Conservation (phyloP, 1,284 basidiomycete species). For the Ceratobasidium sp. region DNA sequence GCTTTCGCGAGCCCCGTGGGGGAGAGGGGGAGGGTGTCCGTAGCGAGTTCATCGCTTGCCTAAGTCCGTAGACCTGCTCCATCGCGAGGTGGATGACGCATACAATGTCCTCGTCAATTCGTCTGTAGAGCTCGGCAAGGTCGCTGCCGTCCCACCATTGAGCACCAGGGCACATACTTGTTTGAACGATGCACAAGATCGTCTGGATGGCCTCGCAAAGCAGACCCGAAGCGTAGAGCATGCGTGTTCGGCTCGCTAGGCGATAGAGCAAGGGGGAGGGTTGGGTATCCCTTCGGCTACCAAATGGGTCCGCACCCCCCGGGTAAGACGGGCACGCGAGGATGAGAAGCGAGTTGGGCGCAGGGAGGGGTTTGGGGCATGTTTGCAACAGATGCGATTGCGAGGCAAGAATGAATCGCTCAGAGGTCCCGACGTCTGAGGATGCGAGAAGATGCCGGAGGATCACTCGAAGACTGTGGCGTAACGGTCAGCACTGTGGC, state of each 20-base stretch:
- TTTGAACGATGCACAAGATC: conserved; percentile 28
- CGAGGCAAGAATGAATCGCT: conserved; percentile 26
- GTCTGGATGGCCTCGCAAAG: conserved; percentile 39
- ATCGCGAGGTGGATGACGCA: conserved; percentile 33
- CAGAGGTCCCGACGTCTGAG: conserved; percentile 37
- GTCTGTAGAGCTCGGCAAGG: conserved; percentile 38
- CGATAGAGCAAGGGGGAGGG: conserved; percentile 39
- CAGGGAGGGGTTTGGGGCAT: conserved; percentile 35
- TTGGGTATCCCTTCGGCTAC: conserved; percentile 34
- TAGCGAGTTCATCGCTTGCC: conserved; percentile 32
- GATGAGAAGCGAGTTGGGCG: conserved; percentile 39
- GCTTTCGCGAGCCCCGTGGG: conserved; percentile 31
- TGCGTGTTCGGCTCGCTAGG: conserved; percentile 38
- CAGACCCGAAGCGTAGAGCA: conserved; percentile 41
- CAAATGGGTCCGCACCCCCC: conserved; percentile 2
- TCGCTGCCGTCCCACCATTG: conserved; percentile 38
- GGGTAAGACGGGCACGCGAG: conserved; percentile 38
- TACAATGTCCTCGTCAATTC: conserved; percentile 39
- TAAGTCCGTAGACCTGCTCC: conserved; percentile 27
- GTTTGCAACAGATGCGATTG: conserved; percentile 33
- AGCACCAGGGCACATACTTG: conserved; percentile 26
- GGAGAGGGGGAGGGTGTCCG: conserved; percentile 34
- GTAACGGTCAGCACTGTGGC: conserved; percentile 1
- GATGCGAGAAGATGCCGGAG: conserved; percentile 37
- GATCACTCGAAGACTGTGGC: conserved; percentile 34